Evolutionary conservation across 805 yeast species (phyloP), one percentile per base, ranked within the genome.

Genomic region (Saturnispora diversa): DNA sequence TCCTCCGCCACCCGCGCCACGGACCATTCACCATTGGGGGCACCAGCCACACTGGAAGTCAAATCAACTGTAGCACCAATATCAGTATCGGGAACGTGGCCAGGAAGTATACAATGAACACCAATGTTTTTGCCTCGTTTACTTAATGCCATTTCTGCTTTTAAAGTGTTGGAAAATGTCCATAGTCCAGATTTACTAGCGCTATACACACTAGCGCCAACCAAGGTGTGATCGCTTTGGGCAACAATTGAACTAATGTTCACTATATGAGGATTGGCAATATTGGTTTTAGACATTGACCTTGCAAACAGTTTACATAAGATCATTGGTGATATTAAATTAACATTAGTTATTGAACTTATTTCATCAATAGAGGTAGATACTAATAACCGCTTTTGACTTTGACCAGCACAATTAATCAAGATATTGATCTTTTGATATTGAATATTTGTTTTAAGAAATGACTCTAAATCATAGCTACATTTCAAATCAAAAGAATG

Each of bases 131-230:
- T 56, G 1, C 74, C 58, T 11, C 68, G 69, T 6, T 31, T 40
- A 9, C 38, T 25, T 8, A 42, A 15, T 3, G 11, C 12, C 44
- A 81, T 53, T 48, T 85, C 95, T 1, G 56, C 49, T 0, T 88
- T 81, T 25, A 83, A 54, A 0, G 79, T 56, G 33, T 64, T 59
- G 0, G 86, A 72, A 49, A 84, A 75, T 3, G 80, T 80, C 35
- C 72, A 59, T 3, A 85, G 51, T 0, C 86, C 95, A 0, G 80
- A 77, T 53, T 85, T 85, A 39, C 81, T 64, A 0, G 87, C 83
- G 0, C 80, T 63, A 50, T 85, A 85, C 0, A 78, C 78, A 0
- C 75, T 46, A 0, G 86, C 69, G 1, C 94, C 94, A 6, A 43
- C 33, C 3, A 48, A 21, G 26, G 40, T 27, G 8, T 20, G 9